A percentile compares a stretch with the other conserved stretches of the same genome.
Conservation (phyloP, 441 rosid species). For the Erodium trifolium region DNA sequence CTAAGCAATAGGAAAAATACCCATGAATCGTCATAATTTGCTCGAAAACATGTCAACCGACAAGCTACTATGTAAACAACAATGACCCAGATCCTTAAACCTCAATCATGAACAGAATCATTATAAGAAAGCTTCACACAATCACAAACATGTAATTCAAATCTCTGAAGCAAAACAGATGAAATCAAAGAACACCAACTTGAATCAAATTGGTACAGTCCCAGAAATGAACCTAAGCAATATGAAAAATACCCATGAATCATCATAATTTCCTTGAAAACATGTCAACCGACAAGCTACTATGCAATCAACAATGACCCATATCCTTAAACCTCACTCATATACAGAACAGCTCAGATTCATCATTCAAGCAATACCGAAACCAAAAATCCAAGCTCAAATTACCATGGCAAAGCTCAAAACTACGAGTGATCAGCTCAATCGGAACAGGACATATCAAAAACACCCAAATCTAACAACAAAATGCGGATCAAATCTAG, state of each 20-base stretch:
- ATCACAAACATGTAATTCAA: neutral
- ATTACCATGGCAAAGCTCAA: neutral
- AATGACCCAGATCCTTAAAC: neutral
- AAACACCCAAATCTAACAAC: neutral
- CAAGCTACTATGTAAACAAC: neutral
- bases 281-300: slow-evolving; percentile 1
- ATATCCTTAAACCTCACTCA: neutral
- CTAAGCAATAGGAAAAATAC: neutral
- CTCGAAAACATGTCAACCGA: neutral
- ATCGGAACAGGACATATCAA: neutral
- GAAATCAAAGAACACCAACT: neutral
- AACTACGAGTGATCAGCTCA: neutral
- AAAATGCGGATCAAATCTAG: neutral
- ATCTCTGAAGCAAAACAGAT: neutral
- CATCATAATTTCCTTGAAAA: neutral
- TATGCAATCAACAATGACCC: neutral
- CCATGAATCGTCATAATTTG: neutral
- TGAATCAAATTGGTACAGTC: neutral
- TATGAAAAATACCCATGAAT: neutral
- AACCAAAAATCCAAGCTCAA: neutral
- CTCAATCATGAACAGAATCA: slow-evolving; percentile 1
- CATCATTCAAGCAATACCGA: neutral
- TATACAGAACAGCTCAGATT: neutral
- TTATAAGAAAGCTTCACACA: neutral
- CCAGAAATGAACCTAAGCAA: neutral